phyloP scores from a whole-genome alignment of 495 filamentous ascomycete genomes.

The Aeminium ludgeri region DNA sequence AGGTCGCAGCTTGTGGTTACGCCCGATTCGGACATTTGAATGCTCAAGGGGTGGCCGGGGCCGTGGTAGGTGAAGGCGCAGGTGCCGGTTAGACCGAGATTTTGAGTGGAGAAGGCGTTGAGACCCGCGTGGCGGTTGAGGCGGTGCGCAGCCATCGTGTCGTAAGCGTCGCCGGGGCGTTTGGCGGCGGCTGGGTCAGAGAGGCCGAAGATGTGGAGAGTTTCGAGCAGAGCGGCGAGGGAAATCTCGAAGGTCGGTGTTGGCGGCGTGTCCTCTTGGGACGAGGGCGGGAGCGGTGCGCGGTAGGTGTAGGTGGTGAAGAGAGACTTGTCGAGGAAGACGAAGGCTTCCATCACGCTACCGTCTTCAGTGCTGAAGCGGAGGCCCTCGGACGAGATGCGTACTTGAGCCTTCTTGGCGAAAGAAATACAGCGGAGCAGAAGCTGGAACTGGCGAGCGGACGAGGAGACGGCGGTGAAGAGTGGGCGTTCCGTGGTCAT shows the following conservation, averaged over 20 bases:
- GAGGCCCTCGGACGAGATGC: conserved; percentile 65
- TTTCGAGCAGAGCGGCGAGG: conserved; percentile 75
- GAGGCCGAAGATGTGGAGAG: conserved; percentile 80
- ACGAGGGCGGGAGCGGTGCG: conserved; percentile 19
- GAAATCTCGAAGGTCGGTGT: conserved; percentile 58
- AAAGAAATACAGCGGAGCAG: conserved; percentile 80
- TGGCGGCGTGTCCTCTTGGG: conserved; percentile 25
- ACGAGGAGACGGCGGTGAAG: conserved; percentile 72
- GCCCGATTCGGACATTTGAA: conserved; percentile 67
- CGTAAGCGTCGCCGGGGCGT: conserved; percentile 13
- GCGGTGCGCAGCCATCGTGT: conserved; percentile 20
- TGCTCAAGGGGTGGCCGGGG: conserved; percentile 56
- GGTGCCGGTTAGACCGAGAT: conserved; percentile 53
- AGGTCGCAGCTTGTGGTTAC: conserved; percentile 83
- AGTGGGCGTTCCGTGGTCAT: conserved; percentile 31
- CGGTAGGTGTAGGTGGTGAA: conserved; percentile 67
- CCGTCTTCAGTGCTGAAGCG: conserved; percentile 74
- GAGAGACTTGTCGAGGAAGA: conserved; percentile 66
- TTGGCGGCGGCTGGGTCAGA: conserved; percentile 35
- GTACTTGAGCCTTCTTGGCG: conserved; percentile 61
- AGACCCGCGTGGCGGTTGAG: conserved; percentile 20
- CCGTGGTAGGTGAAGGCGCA: conserved; percentile 64
- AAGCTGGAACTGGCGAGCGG: conserved; percentile 74
- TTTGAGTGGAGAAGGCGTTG: conserved; percentile 58
- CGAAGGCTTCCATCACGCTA: conserved; percentile 72